Evolutionary conservation across 805 yeast species (phyloP).

Genomic region (Schwanniomyces yamadae): DNA sequence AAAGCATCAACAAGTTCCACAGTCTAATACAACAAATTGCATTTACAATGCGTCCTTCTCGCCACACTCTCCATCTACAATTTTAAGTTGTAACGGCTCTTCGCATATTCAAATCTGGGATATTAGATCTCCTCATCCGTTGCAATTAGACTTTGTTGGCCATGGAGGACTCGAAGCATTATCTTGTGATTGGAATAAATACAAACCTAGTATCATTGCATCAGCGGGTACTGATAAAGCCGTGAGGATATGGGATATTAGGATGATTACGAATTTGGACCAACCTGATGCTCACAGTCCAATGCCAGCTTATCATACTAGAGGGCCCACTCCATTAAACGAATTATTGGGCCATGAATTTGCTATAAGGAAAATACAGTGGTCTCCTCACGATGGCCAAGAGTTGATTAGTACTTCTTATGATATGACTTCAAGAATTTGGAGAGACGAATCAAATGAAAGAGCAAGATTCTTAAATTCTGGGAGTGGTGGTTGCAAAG

Average conservation of each 20-base stretch:
- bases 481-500: slow-evolving; percentile 50
- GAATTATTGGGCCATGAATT: slow-evolving; percentile 84
- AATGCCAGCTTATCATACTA: slow-evolving; percentile 40
- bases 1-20: slow-evolving; percentile 29
- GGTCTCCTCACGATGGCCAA: slow-evolving; percentile 86
- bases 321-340: slow-evolving; percentile 68
- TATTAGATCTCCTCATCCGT: slow-evolving; percentile 62
- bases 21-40: slow-evolving; percentile 49
- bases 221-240: slow-evolving; percentile 91
- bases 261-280: slow-evolving; percentile 55
- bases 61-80: slow-evolving; percentile 74
- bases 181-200: slow-evolving; percentile 87
- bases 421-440: slow-evolving; percentile 88
- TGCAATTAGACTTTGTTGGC: slow-evolving; percentile 60
- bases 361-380: slow-evolving; percentile 76
- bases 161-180: slow-evolving; percentile 82
- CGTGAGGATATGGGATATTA: slow-evolving; percentile 82
- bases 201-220: slow-evolving; percentile 74
- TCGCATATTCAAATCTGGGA: slow-evolving; percentile 84
- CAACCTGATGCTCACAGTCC: slow-evolving; percentile 37
- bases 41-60: slow-evolving; percentile 79
- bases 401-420: slow-evolving; percentile 75
- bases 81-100: slow-evolving; percentile 72
- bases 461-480: slow-evolving; percentile 46
- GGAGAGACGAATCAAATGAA: slow-evolving; percentile 72